Evolutionary conservation across 1,284 basidiomycete species (phyloP).

Genomic region (Ustilago crameri): DNA sequence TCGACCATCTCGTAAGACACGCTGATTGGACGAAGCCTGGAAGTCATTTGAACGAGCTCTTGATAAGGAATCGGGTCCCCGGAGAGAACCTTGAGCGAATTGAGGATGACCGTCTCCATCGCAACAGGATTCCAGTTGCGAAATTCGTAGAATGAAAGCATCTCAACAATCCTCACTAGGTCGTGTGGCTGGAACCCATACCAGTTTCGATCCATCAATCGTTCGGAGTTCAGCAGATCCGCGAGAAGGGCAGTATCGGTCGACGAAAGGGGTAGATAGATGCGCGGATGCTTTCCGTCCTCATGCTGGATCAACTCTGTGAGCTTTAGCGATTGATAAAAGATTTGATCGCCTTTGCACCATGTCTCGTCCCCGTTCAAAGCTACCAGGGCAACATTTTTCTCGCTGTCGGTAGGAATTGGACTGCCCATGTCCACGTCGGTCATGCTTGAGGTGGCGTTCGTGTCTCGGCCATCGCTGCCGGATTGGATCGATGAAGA

Average conservation of each 20-base stretch:
- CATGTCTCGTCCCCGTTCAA: background rate
- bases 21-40: background rate
- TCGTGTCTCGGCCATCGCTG: background rate
- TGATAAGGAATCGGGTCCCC: background rate
- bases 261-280: background rate
- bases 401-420: background rate
- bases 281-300: background rate
- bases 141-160: conserved; percentile 5
- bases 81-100: background rate
- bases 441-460: background rate
- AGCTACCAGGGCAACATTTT: background rate
- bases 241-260: background rate
- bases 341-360: background rate
- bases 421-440: background rate
- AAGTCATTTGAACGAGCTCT: background rate
- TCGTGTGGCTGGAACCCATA: background rate
- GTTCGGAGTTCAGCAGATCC: too few species aligned
- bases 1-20: background rate
- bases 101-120: background rate
- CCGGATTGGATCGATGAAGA: background rate
- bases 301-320: background rate
- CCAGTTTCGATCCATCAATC: background rate
- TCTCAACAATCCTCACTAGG: conserved; percentile 1
- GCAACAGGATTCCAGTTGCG: background rate
- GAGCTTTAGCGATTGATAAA: background rate